Base-by-base conservation (phyloP, 2,329 filamentous ascomycete species). In the Ramichloridium luteum region DNA sequence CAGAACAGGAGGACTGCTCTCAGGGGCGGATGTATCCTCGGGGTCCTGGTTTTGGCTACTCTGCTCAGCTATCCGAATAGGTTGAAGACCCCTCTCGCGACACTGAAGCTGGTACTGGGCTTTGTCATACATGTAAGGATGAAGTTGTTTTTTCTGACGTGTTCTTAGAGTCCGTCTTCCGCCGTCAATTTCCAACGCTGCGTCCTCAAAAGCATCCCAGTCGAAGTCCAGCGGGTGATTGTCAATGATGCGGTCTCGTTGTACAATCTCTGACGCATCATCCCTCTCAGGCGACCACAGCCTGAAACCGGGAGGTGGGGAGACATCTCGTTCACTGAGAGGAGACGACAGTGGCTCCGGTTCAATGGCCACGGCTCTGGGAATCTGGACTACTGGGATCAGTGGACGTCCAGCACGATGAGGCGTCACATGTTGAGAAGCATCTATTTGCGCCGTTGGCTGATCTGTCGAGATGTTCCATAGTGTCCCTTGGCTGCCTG, bases 91-190 rank as follows among this genome's bases (percentile, higher is more conserved):
- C 33, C 59, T 49, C 26, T 57, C 56, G 39, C 56, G 55, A 16
- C 59, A 57, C 29, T 59, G 55, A 36, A 54, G 54, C 14, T 58
- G 53, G 39, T 66, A 65, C 20, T 53, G 46, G 30, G 61, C 57
- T 13, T 54, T 54, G 29, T 67, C 63, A 13, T 64, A 40, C 13
- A 58, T 43, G 37, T 65, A 67, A 2, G 64, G 64, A 48, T 66
- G 60, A 16, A 67, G 41, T 39, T 67, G 64, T 28, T 64, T 64
- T 10, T 62, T 58, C 28, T 62, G 63, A 6, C 64, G 50, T 27
- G 58, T 47, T n/a, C 64, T 53, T 13, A 67, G 50, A 6, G 49
- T 56, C 25, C 61, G 45, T 29, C 39, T 32, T 12, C 20, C n/a
- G n/a, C n/a, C 20, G 20, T 23, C 8, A 8, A 23, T 23, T n/a